These are phyloP conservation scores for Fraxinus floribunda DNA, from an alignment of 305 asterid species.

Conservation along the genomic window DNA sequence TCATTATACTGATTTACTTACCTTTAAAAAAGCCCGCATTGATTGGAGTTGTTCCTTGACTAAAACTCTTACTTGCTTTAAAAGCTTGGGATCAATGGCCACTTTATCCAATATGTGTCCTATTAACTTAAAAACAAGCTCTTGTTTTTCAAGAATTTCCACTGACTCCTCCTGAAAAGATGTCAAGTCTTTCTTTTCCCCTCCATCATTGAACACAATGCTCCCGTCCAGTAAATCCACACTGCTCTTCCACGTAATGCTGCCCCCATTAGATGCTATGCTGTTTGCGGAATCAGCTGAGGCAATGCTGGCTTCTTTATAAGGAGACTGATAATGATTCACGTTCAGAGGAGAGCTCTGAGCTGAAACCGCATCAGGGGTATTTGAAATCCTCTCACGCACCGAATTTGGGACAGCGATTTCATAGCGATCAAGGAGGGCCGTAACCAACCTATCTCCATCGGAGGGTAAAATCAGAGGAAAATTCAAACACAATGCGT, in stretches of 20 bases:
- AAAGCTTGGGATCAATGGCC: slow-evolving; percentile 55
- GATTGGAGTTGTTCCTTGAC: slow-evolving; percentile 71
- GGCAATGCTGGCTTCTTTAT: slow-evolving; percentile 32
- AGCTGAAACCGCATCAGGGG: slow-evolving; percentile 46
- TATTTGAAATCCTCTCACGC: slow-evolving; percentile 38
- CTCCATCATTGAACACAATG: slow-evolving; percentile 36
- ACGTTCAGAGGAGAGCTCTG: slow-evolving; percentile 56
- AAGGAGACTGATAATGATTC: slow-evolving; percentile 49
- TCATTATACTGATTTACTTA: slow-evolving; percentile 24
- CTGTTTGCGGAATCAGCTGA: slow-evolving; percentile 44
- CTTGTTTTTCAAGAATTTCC: slow-evolving; percentile 81
- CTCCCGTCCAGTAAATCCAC: slow-evolving; percentile 48
- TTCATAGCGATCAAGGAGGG: slow-evolving; percentile 67
- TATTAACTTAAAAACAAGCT: slow-evolving; percentile 66
- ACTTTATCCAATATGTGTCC: slow-evolving; percentile 63
- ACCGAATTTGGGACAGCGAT: slow-evolving; percentile 52
- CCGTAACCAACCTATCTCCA: slow-evolving; percentile 58
- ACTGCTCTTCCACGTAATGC: slow-evolving; percentile 66
- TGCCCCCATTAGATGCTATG: slow-evolving; percentile 47
- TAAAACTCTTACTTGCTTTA: slow-evolving; percentile 75
- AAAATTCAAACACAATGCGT: slow-evolving; percentile 62
- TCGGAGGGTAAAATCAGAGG: slow-evolving; percentile 71
- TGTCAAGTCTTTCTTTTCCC: slow-evolving; percentile 43
- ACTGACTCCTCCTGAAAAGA: slow-evolving; percentile 69
- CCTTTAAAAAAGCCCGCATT: slow-evolving; percentile 79